A percentile compares a stretch with the other conserved stretches of the same genome.
Evolutionary conservation across 352 stramenopile genomes (phyloP).

Genomic region (Phytophthora pisi): DNA sequence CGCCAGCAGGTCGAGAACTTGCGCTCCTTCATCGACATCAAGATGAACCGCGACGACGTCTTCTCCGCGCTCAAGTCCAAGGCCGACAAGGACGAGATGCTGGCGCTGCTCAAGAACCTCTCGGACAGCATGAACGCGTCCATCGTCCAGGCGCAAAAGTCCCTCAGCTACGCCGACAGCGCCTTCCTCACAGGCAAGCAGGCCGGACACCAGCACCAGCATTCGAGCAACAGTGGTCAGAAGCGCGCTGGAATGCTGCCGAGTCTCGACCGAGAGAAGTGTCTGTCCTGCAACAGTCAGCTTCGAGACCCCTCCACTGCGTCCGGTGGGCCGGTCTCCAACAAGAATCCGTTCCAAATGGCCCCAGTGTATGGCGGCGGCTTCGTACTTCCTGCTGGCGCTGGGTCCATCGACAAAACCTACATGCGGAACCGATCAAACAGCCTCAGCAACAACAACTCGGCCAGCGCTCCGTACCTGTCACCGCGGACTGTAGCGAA

Average conservation of each 20-base stretch:
- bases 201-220: constrained; percentile 56
- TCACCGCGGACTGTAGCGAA: constrained; percentile 31
- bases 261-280: constrained; percentile 80
- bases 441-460: constrained; percentile 50
- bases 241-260: constrained; percentile 64
- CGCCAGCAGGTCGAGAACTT: constrained; percentile 87
- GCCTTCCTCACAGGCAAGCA: constrained; percentile 82
- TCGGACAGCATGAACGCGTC: constrained; percentile 88
- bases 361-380: constrained; percentile 70
- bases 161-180: constrained; percentile 65
- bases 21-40: constrained; percentile 86
- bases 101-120: constrained; percentile 73
- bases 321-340: constrained; percentile 31
- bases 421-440: constrained; percentile 34
- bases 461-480: constrained; percentile 45
- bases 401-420: constrained; percentile 47
- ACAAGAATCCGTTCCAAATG: constrained; percentile 78
- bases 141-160: constrained; percentile 68
- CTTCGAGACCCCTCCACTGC: constrained; percentile 48
- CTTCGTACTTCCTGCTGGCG: constrained; percentile 56
- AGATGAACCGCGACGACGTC: constrained; percentile 90
- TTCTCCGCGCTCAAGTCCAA: constrained; percentile 86
- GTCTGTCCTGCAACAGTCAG: constrained; percentile 78
- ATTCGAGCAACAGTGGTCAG: constrained; percentile 38
- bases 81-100: constrained; percentile 87